Percentiles rank a stretch among this genome's conserved stretches.
Evolutionary conservation across 805 yeast genomes (phyloP).

Genomic region (Suhomyces sp.): DNA sequence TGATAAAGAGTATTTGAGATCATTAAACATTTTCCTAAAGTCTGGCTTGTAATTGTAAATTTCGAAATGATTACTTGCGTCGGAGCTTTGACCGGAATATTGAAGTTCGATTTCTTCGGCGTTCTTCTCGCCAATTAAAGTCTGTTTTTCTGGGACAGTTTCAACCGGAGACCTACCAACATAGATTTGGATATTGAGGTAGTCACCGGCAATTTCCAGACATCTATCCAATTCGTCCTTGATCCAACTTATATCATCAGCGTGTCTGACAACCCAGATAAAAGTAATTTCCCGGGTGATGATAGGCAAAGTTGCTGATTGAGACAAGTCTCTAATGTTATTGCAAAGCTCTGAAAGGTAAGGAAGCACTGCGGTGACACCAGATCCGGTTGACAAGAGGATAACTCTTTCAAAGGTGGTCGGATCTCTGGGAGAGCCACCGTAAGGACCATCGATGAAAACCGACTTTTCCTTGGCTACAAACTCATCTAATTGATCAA

Average conservation of each 20-base stretch:
- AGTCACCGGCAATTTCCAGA: conserved; percentile 23
- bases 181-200: conserved; percentile 24
- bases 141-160: not conserved
- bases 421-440: conserved; percentile 48
- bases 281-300: conserved; percentile 32
- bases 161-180: conserved; percentile 11
- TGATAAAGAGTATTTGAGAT: conserved; percentile 11
- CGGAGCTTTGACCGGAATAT: not conserved
- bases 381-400: conserved; percentile 49
- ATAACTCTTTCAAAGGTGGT: conserved; percentile 43
- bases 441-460: conserved; percentile 56
- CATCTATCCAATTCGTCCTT: conserved; percentile 30
- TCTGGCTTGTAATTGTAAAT: conserved; percentile 21
- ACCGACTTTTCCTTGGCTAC: conserved; percentile 27
- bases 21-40: conserved; percentile 14
- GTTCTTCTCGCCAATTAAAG: not conserved
- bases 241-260: conserved; percentile 40
- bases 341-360: conserved; percentile 30
- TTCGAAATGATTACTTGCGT: conserved; percentile 5
- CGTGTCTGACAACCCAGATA: conserved; percentile 42
- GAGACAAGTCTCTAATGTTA: conserved; percentile 7
- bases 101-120: not conserved
- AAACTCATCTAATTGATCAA: conserved; percentile 27
- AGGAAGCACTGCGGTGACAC: conserved; percentile 50
- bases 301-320: conserved; percentile 9